Base-by-base conservation (phyloP, 148 eudicot species). In the Oxyria digyna region DNA sequence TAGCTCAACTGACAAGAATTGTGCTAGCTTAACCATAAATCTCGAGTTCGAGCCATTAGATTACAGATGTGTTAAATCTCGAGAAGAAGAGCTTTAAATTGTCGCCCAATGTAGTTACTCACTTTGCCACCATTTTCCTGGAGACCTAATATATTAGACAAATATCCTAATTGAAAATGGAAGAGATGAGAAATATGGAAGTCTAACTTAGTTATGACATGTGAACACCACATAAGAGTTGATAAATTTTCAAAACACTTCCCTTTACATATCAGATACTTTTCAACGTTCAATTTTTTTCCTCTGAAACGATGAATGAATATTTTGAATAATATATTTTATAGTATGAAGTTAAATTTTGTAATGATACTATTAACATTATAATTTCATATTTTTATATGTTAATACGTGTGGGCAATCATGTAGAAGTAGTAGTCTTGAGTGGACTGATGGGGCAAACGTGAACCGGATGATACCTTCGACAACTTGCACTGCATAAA, bases 371-470 rank as follows among this genome's bases (percentile, higher is more conserved):
- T n/a, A n/a, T n/a, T n/a, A n/a, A n/a, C n/a, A n/a, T 10, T 27
- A 27, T 13, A 14, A 57, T 26, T 13, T 57, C 7, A 57, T 1
- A 13, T 57, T 57, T 57, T 12, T 12, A 27, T 27, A 57, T 14
- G 37, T 14, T 14, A 14, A 57, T 57, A 57, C 64, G 64, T 57
- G 64, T 3, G 35, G 64, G 64, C 64, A 57, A 57, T 57, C 8
- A 57, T 57, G 64, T 55, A 35, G 38, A 2, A 2, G 38, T 35
- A 57, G 37, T 57, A 57, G 64, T 29, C 64, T 57, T 57, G 8
- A 29, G 37, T 57, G 37, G 37, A 57, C 64, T 55, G 32, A 54
- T 54, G 62, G 23, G 62, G 31, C 31, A 26, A 31, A 24, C 62
- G 62, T 54, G 32, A 26, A 24, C 31, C 8, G 10, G 26, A 20